Base-by-base conservation (phyloP, 371 early-diverging fungal species). In the Rhizopus arrhizus region DNA sequence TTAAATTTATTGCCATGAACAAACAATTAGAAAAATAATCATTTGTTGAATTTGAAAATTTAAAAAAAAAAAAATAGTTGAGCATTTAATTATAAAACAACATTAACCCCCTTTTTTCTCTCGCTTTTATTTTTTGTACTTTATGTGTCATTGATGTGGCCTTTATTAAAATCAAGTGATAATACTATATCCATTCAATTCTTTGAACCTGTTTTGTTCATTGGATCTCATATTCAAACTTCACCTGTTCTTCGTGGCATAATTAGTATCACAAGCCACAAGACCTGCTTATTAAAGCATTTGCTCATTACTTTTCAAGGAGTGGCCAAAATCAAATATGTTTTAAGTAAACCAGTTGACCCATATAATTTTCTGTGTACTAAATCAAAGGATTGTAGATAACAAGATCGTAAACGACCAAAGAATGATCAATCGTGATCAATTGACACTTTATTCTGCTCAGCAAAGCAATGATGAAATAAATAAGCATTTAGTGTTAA, bases 141-240 rank as follows among this genome's bases (percentile, higher is more conserved):
- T 22, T 22, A 22, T 22, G 22, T 22, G 22, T 22, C 22, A 22
- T 22, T 40, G 40, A 40, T 40, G 40, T 40, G 40, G 40, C 40
- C 40, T 12, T 12, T 40, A 40, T 12, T 40, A 10, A 40, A 40
- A 40, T 40, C 40, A 7, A 40, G 12, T 12, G 40, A 40, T 12
- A 40, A 40, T 40, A 40, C 41, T 7, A 16, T 57, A 32, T 53
- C 57, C 15, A 63, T 72, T 9, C 42, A 64, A 10, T 41, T 72
- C 12, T 41, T 72, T 3, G 72, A 72, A 33, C 72, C 72, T n/a
- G 49, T 72, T 22, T 33, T 72, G 5, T 72, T 66, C 35, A 22
- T 68, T 12, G 62, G 52, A 8, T 49, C 58, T 2, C 51, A 62
- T 16, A 31, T 53, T 9, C 59, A 65, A 12, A 56, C 68, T 3